These are phyloP conservation scores for Hypoxylon sp. DNA, from an alignment of 2,329 filamentous ascomycete genomes.

Conservation along the genomic window DNA sequence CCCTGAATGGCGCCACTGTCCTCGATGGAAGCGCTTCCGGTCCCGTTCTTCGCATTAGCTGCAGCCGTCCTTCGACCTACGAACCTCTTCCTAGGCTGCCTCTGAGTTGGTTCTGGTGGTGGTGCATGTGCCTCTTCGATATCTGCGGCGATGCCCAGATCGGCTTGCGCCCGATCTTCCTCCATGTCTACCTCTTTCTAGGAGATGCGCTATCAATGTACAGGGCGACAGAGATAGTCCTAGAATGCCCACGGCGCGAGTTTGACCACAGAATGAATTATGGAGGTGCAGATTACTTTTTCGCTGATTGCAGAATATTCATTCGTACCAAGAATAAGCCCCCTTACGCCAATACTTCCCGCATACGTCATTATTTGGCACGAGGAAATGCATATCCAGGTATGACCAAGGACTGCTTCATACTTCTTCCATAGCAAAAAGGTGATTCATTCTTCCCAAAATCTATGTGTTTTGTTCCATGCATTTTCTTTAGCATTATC, in stretches of 20 bases:
- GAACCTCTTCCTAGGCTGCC: conserved; percentile 90
- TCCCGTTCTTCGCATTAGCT: conserved; percentile 58
- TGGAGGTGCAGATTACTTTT: neutral
- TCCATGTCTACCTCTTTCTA: conserved; percentile 64
- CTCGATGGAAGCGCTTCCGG: conserved; percentile 53
- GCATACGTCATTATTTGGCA: too few species aligned
- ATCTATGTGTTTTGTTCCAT: too few species aligned
- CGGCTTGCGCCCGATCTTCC: conserved; percentile 73
- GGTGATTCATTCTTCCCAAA: too few species aligned
- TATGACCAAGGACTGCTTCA: too few species aligned
- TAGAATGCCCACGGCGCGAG: neutral
- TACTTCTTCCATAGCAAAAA: too few species aligned
- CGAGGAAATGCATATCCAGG: too few species aligned
- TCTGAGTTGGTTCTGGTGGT: conserved; percentile 49
- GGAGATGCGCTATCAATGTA: neutral
- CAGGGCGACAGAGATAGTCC: neutral
- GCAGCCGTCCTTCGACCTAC: conserved; percentile 82
- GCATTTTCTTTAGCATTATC: too few species aligned
- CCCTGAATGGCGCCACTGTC: conserved; percentile 74
- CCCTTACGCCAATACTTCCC: too few species aligned
- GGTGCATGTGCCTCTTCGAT: conserved; percentile 61
- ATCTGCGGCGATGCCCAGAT: conserved; percentile 73
- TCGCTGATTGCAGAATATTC: neutral
- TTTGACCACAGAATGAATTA: neutral
- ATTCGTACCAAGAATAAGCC: too few species aligned